Conservation (phyloP, 805 yeast species). For the Metschnikowia lochheadii region DNA sequence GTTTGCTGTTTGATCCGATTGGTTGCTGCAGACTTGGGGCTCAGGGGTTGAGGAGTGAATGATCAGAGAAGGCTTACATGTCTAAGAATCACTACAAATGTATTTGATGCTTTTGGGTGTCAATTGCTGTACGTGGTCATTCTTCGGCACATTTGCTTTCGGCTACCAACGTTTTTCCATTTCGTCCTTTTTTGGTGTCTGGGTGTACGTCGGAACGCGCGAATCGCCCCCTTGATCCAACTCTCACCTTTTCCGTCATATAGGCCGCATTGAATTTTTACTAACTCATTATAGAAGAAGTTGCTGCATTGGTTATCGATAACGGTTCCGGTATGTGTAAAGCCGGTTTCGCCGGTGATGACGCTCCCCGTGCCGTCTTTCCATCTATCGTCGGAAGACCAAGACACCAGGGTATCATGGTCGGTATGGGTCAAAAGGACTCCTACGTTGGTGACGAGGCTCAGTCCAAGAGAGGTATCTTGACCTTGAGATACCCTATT, state of each 20-base stretch:
- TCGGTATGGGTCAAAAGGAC: slow-evolving; percentile 99
- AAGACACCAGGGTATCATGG: slow-evolving; percentile 99
- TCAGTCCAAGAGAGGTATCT: slow-evolving; percentile 99
- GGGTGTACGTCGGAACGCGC: slow-evolving; percentile 4
- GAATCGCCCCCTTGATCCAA: slow-evolving; percentile 1
- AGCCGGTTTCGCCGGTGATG: slow-evolving; percentile 99
- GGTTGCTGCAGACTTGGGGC: neutral
- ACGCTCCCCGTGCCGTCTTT: slow-evolving; percentile 99
- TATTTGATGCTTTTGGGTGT: neutral
- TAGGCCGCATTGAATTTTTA: slow-evolving; percentile 5
- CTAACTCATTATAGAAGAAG: slow-evolving; percentile 39
- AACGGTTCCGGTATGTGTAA: slow-evolving; percentile 99
- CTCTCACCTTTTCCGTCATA: neutral
- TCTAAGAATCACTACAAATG: neutral
- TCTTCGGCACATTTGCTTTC: neutral
- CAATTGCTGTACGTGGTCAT: neutral
- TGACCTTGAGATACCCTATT: slow-evolving; percentile 97
- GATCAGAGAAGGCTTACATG: neutral
- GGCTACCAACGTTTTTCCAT: neutral
- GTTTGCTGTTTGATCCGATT: neutral
- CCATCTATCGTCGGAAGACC: slow-evolving; percentile 99
- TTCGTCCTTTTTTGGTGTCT: slow-evolving; percentile 2
- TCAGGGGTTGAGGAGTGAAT: neutral
- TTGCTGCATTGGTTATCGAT: slow-evolving; percentile 79
- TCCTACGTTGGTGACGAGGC: slow-evolving; percentile 99